Conservation (phyloP, 352 stramenopile genomes). For the Phytophthora multivora region DNA sequence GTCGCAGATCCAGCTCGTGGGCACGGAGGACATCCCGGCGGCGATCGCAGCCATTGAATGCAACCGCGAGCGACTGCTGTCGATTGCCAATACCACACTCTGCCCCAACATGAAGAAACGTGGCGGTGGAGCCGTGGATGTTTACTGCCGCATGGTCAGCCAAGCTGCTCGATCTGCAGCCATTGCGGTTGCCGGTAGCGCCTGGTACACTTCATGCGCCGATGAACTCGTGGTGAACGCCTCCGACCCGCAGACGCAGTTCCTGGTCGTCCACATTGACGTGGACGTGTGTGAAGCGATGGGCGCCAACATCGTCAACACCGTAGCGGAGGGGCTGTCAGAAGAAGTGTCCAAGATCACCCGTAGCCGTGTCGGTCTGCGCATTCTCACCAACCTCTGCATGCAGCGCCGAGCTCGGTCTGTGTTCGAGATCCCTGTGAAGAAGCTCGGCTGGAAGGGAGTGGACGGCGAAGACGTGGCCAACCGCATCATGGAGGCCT, state of each 20-base stretch:
- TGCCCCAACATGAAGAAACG: constrained; percentile 89
- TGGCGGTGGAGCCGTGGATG: constrained; percentile 74
- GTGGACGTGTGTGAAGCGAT: constrained; percentile 90
- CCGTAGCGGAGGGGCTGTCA: constrained; percentile 80
- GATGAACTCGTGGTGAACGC: constrained; percentile 60
- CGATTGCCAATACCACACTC: constrained; percentile 75
- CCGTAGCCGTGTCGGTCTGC: constrained; percentile 68
- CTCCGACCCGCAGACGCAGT: constrained; percentile 43
- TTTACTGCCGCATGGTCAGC: constrained; percentile 84
- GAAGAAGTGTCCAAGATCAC: constrained; percentile 74
- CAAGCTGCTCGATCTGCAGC: constrained; percentile 36
- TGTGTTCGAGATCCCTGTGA: constrained; percentile 74
- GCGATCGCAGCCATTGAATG: constrained; percentile 58
- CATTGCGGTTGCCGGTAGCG: constrained; percentile 21
- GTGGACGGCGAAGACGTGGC: constrained; percentile 79
- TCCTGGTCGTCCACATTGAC: constrained; percentile 86
- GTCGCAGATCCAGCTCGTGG: constrained; percentile 85
- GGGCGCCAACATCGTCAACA: constrained; percentile 91
- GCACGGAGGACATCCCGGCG: constrained; percentile 60
- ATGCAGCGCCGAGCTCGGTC: constrained; percentile 77
- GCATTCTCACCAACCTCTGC: constrained; percentile 91
- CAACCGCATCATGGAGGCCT: constrained; percentile 78
- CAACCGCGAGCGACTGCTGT: constrained; percentile 64
- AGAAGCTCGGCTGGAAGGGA: constrained; percentile 82
- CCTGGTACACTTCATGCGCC: constrained; percentile 67